Base-by-base conservation (phyloP, 2,329 filamentous ascomycete species). In the Aschersonia sp. region DNA sequence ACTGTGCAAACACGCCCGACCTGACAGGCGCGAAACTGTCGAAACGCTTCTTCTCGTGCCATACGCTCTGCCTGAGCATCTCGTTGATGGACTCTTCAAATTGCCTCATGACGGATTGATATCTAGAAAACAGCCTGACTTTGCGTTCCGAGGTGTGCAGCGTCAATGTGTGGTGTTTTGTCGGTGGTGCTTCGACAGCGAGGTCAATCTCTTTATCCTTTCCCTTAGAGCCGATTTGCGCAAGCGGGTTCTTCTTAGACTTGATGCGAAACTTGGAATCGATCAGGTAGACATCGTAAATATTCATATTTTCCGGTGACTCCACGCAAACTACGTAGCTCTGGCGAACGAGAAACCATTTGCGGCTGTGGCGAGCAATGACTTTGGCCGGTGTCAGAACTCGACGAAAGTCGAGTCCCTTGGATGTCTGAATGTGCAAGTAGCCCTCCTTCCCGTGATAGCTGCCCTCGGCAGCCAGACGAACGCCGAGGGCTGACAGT, bases 261-360 rank as follows among this genome's bases (percentile, higher is more conserved):
- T 88, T 81, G 45, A 95, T 81, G 46, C 77, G 73, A 65, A 98
- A 98, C 56, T 85, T 83, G 1, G 84, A 76, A 60, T 98, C 92
- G 30, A 97, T 86, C n/a, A 98, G 74, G 63, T 95, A 97, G 29
- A 98, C 92, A 65, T 98, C 94, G 62, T 95, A 95, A 35, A 97
- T 94, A 58, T 95, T 90, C 84, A 97, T 94, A 56, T 94, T 94
- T 62, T 97, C 90, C 0, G 92, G 92, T 0, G 92, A 95, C 61
- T 97, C 90, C n/a, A 97, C 89, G 55, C 90, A 95, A 43, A 95
- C 90, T 50, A 98, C 83, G 59, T 98, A 98, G 67, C 88, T 97
- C 64, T 97, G 89, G 46, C 92, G 76, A n/a, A 98, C 88, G 22
- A 97, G 72, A 61, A 98, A 98, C 92, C 92, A 98, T 63, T 95